Evolutionary conservation across 2,329 filamentous ascomycete species (phyloP).

Genomic region (Venturia asperata): DNA sequence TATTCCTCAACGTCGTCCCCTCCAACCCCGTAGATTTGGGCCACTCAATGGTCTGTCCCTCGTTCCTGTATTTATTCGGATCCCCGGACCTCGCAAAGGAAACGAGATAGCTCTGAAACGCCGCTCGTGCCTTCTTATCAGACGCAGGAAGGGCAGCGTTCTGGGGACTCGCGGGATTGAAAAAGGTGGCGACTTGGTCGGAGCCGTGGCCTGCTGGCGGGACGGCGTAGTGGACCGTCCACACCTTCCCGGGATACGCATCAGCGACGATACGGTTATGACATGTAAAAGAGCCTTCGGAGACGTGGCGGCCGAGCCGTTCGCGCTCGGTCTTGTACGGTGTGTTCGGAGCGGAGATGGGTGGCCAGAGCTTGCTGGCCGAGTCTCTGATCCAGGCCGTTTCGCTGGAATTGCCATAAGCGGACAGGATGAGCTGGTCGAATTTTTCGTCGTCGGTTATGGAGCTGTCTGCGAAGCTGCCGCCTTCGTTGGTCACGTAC

Average conservation of each 20-base stretch:
- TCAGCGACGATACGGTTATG: slow-evolving; percentile 33
- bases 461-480: slow-evolving; percentile 26
- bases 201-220: slow-evolving; percentile 36
- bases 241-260: slow-evolving; percentile 33
- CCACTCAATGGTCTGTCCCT: slow-evolving; percentile 12
- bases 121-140: not conserved
- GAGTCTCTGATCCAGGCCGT: not conserved
- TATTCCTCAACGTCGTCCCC: slow-evolving; percentile 2
- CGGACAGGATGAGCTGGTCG: slow-evolving; percentile 26
- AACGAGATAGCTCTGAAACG: slow-evolving; percentile 9
- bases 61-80: slow-evolving; percentile 8
- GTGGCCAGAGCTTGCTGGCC: slow-evolving; percentile 1
- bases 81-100: not conserved
- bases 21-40: not conserved
- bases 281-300: slow-evolving; percentile 30
- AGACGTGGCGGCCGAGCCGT: slow-evolving; percentile 28
- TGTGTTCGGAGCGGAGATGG: slow-evolving; percentile 26
- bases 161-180: slow-evolving; percentile 25
- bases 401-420: slow-evolving; percentile 32
- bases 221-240: slow-evolving; percentile 38
- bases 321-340: slow-evolving; percentile 28
- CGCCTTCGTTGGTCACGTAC: slow-evolving; percentile 14
- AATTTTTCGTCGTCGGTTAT: slow-evolving; percentile 30
- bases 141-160: not conserved
- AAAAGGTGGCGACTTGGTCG: slow-evolving; percentile 34